Base-by-base conservation (phyloP, 495 filamentous ascomycete species). In the Xeromyces bisporus region DNA sequence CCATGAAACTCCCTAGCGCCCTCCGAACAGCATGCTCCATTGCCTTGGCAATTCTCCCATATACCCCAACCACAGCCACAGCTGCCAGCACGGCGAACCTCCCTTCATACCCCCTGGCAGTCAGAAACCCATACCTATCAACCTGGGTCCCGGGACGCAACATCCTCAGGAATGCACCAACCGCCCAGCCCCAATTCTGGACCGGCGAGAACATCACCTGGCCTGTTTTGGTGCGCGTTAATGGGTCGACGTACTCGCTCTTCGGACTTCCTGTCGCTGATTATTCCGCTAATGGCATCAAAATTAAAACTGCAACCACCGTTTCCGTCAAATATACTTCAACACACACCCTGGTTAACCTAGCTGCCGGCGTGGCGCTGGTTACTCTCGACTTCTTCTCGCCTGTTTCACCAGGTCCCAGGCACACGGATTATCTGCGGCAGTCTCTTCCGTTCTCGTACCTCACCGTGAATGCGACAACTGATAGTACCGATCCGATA, bases 361-460 rank as follows among this genome's bases (percentile, higher is more conserved):
- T 62, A 6, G 41, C 42, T 13, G 58, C 55, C 0, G 58, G 57
- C 0, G 34, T 35, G 5, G 42, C 47, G 8, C 46, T 28, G 1
- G 51, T 62, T 32, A 48, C 39, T 0, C 42, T 64, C 5, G 58
- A 63, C 10, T 87, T 87, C 51, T 62, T 86, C 32, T 86, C 80
- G 14, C 82, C 82, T 1, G 73, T 91, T 4, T 87, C 80, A 1
- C 77, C 80, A 3, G 73, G 74, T 1, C n/a, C n/a, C n/a, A n/a
- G n/a, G n/a, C 4, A 9, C 20, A 9, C 4, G 4, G 84, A 80
- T 26, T 80, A 77, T 9, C 49, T 84, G 25, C 67, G 79, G 33
- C 83, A 89, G 51, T 72, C 77, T 11, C 63, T 87, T 17, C 82
- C 82, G 8, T 82, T 77, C 21, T 67, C 70, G 31, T 89, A 87